phyloP scores from a whole-genome alignment of 371 early-diverging fungal genomes.

The Blakeslea trispora region DNA sequence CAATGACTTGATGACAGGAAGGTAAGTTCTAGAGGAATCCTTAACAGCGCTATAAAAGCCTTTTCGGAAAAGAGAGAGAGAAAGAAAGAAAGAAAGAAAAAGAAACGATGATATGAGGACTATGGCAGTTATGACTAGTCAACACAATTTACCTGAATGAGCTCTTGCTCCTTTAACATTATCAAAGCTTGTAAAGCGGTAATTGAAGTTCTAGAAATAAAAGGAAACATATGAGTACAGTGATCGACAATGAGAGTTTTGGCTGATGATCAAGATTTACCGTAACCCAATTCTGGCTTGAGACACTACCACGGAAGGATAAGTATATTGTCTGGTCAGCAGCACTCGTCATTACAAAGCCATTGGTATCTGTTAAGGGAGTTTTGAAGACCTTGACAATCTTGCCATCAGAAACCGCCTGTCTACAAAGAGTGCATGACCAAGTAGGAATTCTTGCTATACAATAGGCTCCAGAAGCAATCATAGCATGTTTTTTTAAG shows the following conservation, averaged over 20 bases:
- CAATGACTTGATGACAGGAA: conserved; percentile 11
- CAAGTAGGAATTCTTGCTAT: conserved; percentile 19
- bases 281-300: conserved; percentile 17
- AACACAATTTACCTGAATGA: conserved; percentile 26
- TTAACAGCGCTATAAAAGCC: not conserved
- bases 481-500: conserved; percentile 8
- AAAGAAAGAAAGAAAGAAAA: no score
- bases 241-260: not conserved
- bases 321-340: conserved; percentile 23
- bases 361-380: conserved; percentile 17
- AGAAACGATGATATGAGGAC: no score
- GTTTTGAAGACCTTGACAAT: conserved; percentile 22
- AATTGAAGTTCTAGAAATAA: conserved; percentile 3
- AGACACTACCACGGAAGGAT: conserved; percentile 28
- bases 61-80: no score
- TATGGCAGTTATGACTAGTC: no score
- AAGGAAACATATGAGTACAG: not conserved
- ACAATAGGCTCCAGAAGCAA: conserved; percentile 28
- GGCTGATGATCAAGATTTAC: conserved; percentile 2
- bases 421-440: conserved; percentile 21
- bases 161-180: conserved; percentile 23
- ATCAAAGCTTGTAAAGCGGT: conserved; percentile 5
- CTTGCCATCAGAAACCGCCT: conserved; percentile 24
- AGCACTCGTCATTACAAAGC: conserved; percentile 25
- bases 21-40: not conserved